phyloP scores from a whole-genome alignment of 2,329 filamentous ascomycete genomes.

The Arthrobotrys sphaeroides region DNA sequence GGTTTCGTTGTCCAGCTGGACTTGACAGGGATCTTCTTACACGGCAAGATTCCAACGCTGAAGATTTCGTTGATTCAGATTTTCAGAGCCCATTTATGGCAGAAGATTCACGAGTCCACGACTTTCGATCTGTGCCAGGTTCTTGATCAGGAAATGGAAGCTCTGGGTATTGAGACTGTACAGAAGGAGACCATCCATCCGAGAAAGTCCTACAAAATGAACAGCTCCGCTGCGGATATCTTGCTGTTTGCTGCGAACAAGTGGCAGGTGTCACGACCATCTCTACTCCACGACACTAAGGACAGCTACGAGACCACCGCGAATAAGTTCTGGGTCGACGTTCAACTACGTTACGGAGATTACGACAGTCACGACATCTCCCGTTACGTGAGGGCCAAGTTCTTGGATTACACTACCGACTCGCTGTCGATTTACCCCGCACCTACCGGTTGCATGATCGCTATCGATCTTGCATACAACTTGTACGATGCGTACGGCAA shows the following conservation, averaged over 20 bases:
- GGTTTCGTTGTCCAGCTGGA: constrained; percentile 99
- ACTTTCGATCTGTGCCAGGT: constrained; percentile 89
- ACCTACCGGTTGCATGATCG: constrained; percentile 95
- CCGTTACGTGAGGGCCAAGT: constrained; percentile 95
- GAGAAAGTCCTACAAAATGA: constrained; percentile 99
- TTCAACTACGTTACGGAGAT: constrained; percentile 94
- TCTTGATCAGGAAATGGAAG: constrained; percentile 95
- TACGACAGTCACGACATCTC: constrained; percentile 99
- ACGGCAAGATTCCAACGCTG: constrained; percentile 96
- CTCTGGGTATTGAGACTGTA: constrained; percentile 93
- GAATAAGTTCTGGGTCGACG: constrained; percentile 99
- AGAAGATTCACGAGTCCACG: constrained; percentile 98
- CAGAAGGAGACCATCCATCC: constrained; percentile 99
- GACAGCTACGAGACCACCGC: constrained; percentile 93
- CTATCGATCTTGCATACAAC: constrained; percentile 97
- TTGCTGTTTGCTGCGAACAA: constrained; percentile 96
- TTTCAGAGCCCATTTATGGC: constrained; percentile 99
- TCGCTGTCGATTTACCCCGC: constrained; percentile 99
- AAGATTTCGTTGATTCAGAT: constrained; percentile 99
- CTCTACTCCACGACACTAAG: constrained; percentile 93
- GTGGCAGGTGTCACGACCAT: constrained; percentile 96
- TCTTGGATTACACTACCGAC: constrained; percentile 97
- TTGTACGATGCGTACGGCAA: constrained; percentile 97
- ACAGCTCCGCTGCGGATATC: constrained; percentile 97
- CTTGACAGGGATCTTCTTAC: constrained; percentile 96